Conservation (phyloP, 768 basidiomycete species). For the Trichaptum fuscoviolaceum region DNA sequence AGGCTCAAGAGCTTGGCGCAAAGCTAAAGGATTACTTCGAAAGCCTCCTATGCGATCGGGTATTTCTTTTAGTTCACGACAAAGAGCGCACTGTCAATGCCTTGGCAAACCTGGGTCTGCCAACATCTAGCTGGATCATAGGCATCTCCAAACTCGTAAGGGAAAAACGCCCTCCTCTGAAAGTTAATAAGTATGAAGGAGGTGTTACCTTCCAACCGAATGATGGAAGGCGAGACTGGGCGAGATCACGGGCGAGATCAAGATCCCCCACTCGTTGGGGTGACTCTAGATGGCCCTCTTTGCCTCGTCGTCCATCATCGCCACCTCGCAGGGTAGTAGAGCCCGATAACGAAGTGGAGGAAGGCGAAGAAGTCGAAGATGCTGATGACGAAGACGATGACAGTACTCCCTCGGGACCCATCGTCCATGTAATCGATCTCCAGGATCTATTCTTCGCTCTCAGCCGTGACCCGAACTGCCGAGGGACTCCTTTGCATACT, state of each 20-base stretch:
- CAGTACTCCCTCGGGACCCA: not conserved
- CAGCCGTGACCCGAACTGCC: not conserved
- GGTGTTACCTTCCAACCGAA: not conserved
- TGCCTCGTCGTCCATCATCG: not conserved
- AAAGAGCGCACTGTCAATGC: conserved; percentile 1
- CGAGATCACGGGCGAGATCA: not conserved
- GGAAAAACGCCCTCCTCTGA: not conserved
- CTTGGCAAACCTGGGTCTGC: not conserved
- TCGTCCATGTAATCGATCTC: not conserved
- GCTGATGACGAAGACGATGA: not conserved
- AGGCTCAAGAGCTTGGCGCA: not conserved
- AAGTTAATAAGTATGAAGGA: not conserved
- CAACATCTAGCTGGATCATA: not conserved
- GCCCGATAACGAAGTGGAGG: not conserved
- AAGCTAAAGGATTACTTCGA: not conserved
- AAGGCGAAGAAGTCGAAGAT: not conserved
- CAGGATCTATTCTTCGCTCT: not conserved
- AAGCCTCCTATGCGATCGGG: not conserved
- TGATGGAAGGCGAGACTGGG: not conserved
- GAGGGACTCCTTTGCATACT: not conserved
- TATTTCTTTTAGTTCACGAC: conserved; percentile 1
- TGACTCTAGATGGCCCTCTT: not conserved
- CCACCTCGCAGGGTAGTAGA: not conserved
- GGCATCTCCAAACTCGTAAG: conserved; percentile 1
- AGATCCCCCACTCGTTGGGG: not conserved